Percentiles rank a stretch among this genome's conserved stretches.
phyloP scores from a whole-genome alignment of 352 stramenopile genomes.

The Lagenidium giganteum region DNA sequence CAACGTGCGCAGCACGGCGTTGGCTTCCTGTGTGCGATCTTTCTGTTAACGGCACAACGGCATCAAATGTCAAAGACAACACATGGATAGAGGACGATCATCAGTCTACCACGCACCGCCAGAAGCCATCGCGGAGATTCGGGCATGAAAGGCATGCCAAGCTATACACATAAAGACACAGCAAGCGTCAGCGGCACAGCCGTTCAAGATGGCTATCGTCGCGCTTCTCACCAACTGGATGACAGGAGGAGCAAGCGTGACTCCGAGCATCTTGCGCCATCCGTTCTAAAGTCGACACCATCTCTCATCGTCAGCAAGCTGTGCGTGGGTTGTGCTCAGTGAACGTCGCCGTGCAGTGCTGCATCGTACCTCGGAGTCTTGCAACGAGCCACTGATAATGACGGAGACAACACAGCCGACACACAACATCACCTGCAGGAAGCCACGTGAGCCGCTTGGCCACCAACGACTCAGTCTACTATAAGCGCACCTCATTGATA shows the following conservation, averaged over 20 bases:
- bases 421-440: conserved; percentile 55
- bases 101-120: conserved; percentile 22
- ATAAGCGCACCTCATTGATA: conserved; percentile 41
- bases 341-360: no score
- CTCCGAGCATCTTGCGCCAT: conserved; percentile 58
- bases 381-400: conserved; percentile 33
- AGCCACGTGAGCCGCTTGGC: background rate
- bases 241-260: conserved; percentile 57
- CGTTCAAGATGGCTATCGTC: background rate
- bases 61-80: no score
- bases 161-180: conserved; percentile 12
- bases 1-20: conserved; percentile 19
- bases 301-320: no score
- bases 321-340: no score
- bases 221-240: conserved; percentile 58
- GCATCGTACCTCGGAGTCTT: conserved; percentile 21
- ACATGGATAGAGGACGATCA: background rate
- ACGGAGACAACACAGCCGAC: conserved; percentile 65
- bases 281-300: conserved; percentile 28
- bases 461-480: background rate
- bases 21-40: conserved; percentile 40
- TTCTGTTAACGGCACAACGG: conserved; percentile 28
- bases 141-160: conserved; percentile 61
- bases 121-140: conserved; percentile 69
- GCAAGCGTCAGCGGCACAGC: no score